These are phyloP conservation scores for Detonula confervacea DNA, from an alignment of 352 stramenopile species.

Conservation along the genomic window DNA sequence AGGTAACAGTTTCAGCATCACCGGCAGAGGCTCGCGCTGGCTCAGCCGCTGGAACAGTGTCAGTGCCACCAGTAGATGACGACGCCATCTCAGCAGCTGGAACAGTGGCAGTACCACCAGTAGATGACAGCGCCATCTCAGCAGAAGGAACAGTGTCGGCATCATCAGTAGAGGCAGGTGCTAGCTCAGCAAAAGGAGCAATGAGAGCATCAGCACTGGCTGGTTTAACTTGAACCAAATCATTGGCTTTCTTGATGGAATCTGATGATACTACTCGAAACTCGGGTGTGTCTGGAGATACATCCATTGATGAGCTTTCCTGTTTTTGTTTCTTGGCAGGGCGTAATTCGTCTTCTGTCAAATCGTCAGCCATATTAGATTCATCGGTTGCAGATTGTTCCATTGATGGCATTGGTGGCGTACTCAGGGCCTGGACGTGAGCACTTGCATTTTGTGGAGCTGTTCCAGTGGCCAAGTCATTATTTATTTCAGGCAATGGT, in stretches of 20 bases:
- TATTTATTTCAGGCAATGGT: background rate
- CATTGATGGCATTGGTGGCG: background rate
- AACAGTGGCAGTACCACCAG: background rate
- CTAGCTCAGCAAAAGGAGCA: background rate
- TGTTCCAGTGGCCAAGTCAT: background rate
- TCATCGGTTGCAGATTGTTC: constrained; percentile 17
- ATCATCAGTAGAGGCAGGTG: background rate
- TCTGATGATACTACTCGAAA: constrained; percentile 9
- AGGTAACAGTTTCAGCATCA: too few species aligned
- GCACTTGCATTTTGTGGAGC: background rate
- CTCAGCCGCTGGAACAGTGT: too few species aligned
- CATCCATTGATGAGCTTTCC: constrained; percentile 16
- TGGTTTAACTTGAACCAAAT: background rate
- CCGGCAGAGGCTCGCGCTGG: too few species aligned
- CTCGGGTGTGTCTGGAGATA: background rate
- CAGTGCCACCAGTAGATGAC: too few species aligned
- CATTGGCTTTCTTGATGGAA: constrained; percentile 17
- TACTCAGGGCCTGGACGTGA: background rate
- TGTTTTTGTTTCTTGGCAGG: constrained; percentile 46
- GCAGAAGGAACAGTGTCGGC: background rate
- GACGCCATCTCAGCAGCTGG: background rate
- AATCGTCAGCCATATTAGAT: constrained; percentile 29
- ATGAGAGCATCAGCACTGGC: background rate
- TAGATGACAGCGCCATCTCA: too few species aligned
- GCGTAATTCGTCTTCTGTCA: constrained; percentile 30